Evolutionary conservation across 2,329 filamentous ascomycete species (phyloP), one percentile per base, ranked within the genome.

Genomic region (Xylaria sp.): DNA sequence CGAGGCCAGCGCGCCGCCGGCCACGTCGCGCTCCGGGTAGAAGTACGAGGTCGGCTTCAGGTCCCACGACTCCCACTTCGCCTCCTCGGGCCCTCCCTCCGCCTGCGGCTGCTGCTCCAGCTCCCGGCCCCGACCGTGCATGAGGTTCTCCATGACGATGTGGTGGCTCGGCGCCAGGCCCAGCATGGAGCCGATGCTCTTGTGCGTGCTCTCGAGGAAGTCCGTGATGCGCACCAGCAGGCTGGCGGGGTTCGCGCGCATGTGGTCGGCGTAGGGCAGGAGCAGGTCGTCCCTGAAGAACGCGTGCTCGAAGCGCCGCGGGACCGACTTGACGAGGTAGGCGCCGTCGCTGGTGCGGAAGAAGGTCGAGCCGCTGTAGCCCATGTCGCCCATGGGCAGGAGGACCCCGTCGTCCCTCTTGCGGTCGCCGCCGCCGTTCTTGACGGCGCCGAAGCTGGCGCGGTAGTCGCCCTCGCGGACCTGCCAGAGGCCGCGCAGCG

Each of bases 91-190:
- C 57, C 68, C 50, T 73, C 66, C 42, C n/a, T n/a, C n/a, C n/a
- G n/a, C n/a, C n/a, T n/a, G n/a, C n/a, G n/a, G n/a, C n/a, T n/a
- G n/a, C n/a, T n/a, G n/a, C n/a, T 71, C 67, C 8, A 66, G 65
- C 50, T 76, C 74, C 11, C 74, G 71, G 13, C 76, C 74, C 57
- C 84, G 79, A 1, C 87, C 88, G 57, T 82, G 83, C 20, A 90
- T 74, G 2, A 90, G 76, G 65, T 91, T 91, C 68, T 91, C 88
- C 89, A 91, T 91, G 63, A 91, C 78, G 55, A 91, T 88, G 65
- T 91, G 88, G 60, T 90, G 87, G 1, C 83, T 84, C 0, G 89
- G 88, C 0, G 86, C 83, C 1, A 80, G 71, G 4, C 85, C 80
- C 0, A 90, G 61, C 0, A 85, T 62, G 1, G 81, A 78, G 1